Evolutionary conservation across 2,329 filamentous ascomycete genomes (phyloP), one percentile per base, ranked within the genome.

Genomic region (Dactylellina drechsleri): DNA sequence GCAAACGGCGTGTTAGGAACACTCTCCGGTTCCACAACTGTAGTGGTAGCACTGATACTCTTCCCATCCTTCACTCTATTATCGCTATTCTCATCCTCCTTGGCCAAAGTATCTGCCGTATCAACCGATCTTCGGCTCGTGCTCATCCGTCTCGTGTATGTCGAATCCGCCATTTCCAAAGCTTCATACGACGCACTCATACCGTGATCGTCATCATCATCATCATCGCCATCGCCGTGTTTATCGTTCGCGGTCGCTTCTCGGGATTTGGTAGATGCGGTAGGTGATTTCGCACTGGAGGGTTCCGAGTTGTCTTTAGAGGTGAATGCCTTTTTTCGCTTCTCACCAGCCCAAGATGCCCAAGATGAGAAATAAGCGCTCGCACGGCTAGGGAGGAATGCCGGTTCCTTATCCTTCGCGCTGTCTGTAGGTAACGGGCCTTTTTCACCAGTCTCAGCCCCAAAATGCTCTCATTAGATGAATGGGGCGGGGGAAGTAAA

Each of bases 331-430:
- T 84, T 83, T 79, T 90, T 91, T 77, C 90, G 85, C 83, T 93
- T 94, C 83, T 95, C 91, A 58, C 89, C 89, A 1, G 89, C 88
- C 89, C 89, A 91, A 0, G 84, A 82, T 0, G 89, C 87, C 89
- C 89, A 91, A 78, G 88, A 90, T 45, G 87, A 88, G 78, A 91
- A 86, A 80, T 90, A 91, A 3, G 88, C 85, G 49, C 87, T 85
- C 1, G 88, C 88, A 15, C 77, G 77, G n/a, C 76, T 77, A 4
- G 76, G 77, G 26, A 77, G 62, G 45, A 77, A 77, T 15, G 70
- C 43, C 13, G 43, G 12, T 47, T 61, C 70, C 41, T 62, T 70
- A n/a, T 70, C 66, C 49, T 70, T 70, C 12, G 40, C 53, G 1
- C 16, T 36, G 52, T 52, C 47, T 52, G 5, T 15, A 2, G 43